Conservation (phyloP, 2,329 filamentous ascomycete genomes). For the Ceratocystis lukuohia region DNA sequence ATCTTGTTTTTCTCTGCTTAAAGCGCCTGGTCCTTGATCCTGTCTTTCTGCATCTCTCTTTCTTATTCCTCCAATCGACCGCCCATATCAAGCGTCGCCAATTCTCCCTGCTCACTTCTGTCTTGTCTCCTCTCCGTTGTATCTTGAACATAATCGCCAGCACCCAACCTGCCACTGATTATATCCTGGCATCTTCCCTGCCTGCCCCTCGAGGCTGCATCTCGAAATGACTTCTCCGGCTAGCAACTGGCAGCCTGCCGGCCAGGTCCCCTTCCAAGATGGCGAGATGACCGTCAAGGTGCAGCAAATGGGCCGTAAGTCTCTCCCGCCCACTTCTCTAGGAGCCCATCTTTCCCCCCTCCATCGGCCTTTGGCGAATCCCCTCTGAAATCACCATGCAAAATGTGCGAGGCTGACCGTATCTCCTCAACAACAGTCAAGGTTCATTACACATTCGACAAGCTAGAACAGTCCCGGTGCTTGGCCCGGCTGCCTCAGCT, state of each 20-base stretch:
- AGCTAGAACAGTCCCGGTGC: slow-evolving; percentile 75
- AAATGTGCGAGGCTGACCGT: slow-evolving; percentile 21
- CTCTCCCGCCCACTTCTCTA: background rate
- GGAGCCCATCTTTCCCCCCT: background rate
- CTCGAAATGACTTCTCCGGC: slow-evolving; percentile 16
- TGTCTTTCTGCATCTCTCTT: background rate
- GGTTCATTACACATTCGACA: slow-evolving; percentile 91
- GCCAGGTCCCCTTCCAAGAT: slow-evolving; percentile 23
- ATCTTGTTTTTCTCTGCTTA: background rate
- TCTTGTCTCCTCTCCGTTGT: too few relatives aligned
- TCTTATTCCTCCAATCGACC: background rate
- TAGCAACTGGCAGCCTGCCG: slow-evolving; percentile 13
- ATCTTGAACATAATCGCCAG: background rate
- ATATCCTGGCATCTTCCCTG: background rate
- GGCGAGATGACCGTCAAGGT: slow-evolving; percentile 38
- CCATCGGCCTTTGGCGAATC: too few relatives aligned
- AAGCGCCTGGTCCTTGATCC: background rate
- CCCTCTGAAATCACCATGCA: background rate
- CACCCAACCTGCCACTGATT: background rate
- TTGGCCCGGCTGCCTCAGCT: slow-evolving; percentile 73
- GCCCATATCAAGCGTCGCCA: background rate
- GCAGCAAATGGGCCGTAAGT: slow-evolving; percentile 55
- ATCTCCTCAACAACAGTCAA: slow-evolving; percentile 51
- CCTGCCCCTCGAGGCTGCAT: background rate
- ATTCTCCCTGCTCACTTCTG: background rate